Conservation (phyloP, 192 early-diverging fungal species). For the Umbelopsis ramanniana region DNA sequence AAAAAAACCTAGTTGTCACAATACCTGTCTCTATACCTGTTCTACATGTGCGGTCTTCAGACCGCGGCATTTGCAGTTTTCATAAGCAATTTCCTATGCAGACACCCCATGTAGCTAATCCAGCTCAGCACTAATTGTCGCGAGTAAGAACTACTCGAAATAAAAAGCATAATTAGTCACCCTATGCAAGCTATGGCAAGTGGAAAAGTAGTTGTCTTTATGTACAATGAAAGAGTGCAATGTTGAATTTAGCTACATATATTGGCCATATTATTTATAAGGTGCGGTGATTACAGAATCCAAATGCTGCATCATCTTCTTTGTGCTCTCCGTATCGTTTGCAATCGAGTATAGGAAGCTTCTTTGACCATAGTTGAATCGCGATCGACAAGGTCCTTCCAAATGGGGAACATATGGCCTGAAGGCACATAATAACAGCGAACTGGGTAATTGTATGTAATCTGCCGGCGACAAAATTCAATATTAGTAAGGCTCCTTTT, state of each 20-base stretch:
- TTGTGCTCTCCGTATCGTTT: not conserved
- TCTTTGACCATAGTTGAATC: not conserved
- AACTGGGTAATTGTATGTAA: constrained; percentile 1
- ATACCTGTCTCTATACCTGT: not conserved
- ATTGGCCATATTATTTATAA: not conserved
- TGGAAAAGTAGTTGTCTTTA: no score
- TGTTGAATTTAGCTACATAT: no score
- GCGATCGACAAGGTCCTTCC: not conserved
- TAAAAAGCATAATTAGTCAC: no score
- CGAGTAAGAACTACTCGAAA: no score
- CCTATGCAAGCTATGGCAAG: no score
- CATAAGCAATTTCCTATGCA: no score
- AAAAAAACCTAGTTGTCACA: no score
- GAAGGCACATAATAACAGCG: not conserved
- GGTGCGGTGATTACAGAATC: constrained; percentile 1
- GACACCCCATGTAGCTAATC: not conserved
- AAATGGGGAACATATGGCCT: constrained; percentile 6
- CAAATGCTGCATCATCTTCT: constrained; percentile 1
- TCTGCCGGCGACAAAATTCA: not conserved
- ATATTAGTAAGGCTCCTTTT: not conserved
- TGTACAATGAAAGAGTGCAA: no score
- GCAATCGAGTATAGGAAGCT: constrained; percentile 2
- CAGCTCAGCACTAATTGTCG: not conserved
- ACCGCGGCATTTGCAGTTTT: not conserved
- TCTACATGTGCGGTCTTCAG: no score